Evolutionary conservation across 495 filamentous ascomycete genomes (phyloP).

Genomic region (Penicillium bovifimosum): DNA sequence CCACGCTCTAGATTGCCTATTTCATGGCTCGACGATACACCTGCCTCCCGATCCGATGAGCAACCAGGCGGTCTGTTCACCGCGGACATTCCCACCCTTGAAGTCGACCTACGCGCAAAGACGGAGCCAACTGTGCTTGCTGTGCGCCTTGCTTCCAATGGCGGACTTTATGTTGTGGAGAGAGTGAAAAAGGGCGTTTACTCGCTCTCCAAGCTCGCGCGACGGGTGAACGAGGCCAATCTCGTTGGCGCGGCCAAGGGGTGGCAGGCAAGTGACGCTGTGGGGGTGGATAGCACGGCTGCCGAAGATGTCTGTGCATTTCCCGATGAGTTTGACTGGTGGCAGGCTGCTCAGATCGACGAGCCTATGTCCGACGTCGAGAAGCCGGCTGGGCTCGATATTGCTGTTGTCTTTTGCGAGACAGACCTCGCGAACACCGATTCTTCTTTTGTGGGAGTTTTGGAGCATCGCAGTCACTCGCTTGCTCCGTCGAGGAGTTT

Average conservation of each 20-base stretch:
- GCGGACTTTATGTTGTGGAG: constrained; percentile 65
- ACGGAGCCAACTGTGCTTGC: constrained; percentile 52
- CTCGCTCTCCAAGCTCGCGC: constrained; percentile 62
- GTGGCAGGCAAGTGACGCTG: constrained; percentile 34
- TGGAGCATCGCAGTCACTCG: constrained; percentile 19
- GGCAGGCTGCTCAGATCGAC: constrained; percentile 36
- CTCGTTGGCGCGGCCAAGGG: constrained; percentile 31
- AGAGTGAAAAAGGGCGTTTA: constrained; percentile 61
- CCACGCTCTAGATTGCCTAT: constrained; percentile 56
- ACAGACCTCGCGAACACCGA: constrained; percentile 2
- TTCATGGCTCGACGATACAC: constrained; percentile 52
- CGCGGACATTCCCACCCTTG: constrained; percentile 56
- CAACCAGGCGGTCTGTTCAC: constrained; percentile 50
- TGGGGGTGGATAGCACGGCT: constrained; percentile 30
- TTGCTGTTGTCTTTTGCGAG: constrained; percentile 32
- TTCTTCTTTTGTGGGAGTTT: constrained; percentile 19
- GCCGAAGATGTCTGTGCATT: constrained; percentile 22
- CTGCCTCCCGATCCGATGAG: constrained; percentile 48
- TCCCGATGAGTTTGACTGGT: constrained; percentile 27
- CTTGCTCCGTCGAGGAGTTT: constrained; percentile 8
- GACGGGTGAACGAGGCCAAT: constrained; percentile 51
- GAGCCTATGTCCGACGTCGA: constrained; percentile 25
- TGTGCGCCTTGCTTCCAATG: constrained; percentile 54
- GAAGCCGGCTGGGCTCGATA: constrained; percentile 25
- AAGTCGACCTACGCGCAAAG: constrained; percentile 41